A percentile compares a stretch with the other conserved stretches of the same genome.
These are phyloP conservation scores for Cyclaneusma minus DNA, from an alignment of 2,329 filamentous ascomycete species.

Conservation along the genomic window DNA sequence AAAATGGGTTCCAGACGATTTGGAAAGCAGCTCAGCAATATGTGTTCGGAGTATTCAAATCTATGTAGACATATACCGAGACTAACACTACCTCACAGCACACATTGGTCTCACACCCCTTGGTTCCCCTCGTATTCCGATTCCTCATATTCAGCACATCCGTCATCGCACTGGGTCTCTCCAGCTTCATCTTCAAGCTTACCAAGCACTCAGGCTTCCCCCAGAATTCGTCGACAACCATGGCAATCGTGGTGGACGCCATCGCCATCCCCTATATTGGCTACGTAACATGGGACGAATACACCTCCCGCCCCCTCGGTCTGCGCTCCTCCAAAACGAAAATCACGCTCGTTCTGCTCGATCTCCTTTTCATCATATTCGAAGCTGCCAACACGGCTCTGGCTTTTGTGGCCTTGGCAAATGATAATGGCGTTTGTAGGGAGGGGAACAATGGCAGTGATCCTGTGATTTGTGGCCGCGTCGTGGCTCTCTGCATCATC, in stretches of 20 bases:
- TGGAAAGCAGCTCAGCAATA: conserved; percentile 14
- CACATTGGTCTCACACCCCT: conserved; percentile 27
- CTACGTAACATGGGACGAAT: conserved; percentile 95
- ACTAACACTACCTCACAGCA: conserved; percentile 9
- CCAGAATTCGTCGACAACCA: conserved; percentile 64
- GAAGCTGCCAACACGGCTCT: conserved; percentile 85
- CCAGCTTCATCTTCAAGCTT: conserved; percentile 55
- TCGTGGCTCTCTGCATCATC: conserved; percentile 61
- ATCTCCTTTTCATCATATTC: conserved; percentile 95
- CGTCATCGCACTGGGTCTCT: conserved; percentile 63
- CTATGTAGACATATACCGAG: too few species aligned
- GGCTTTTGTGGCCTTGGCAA: conserved; percentile 68
- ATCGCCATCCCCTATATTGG: conserved; percentile 79
- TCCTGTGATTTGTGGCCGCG: conserved; percentile 39
- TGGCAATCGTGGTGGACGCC: conserved; percentile 79
- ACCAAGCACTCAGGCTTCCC: conserved; percentile 28
- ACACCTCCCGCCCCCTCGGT: conserved; percentile 83
- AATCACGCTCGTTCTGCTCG: conserved; percentile 75
- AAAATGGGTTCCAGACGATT: conserved; percentile 14
- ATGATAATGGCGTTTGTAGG: conserved; percentile 42
- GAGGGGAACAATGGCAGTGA: conserved; percentile 19
- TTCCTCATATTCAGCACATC: conserved; percentile 73
- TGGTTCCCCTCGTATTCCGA: conserved; percentile 74
- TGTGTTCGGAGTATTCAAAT: too few species aligned
- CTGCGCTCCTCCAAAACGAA: conserved; percentile 73